phyloP scores from a whole-genome alignment of 345 rosid species.

The Salix purpurea region DNA sequence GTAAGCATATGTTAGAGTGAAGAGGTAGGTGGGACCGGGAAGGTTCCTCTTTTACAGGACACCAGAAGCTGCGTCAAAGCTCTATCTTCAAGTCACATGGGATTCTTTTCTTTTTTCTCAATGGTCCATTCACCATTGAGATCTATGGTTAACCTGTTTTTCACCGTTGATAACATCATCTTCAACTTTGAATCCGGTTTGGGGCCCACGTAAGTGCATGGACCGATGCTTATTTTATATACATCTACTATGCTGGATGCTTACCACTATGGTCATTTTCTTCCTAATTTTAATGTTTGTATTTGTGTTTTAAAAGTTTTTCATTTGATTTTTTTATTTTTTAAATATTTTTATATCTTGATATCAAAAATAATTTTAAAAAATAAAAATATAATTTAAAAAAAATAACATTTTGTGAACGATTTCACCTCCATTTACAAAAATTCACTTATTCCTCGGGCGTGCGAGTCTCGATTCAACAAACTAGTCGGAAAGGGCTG shows the following conservation, averaged over 20 bases:
- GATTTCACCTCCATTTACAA: too few species aligned
- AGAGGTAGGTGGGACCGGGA: constrained; percentile 2
- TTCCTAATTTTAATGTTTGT: too few species aligned
- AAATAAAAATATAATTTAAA: too few species aligned
- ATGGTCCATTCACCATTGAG: background rate
- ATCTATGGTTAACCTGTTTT: background rate
- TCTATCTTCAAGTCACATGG: constrained; percentile 44
- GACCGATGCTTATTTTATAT: too few species aligned
- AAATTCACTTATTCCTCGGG: too few species aligned
- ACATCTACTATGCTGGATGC: too few species aligned
- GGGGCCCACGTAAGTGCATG: background rate
- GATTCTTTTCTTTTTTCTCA: constrained; percentile 20
- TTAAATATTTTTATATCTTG: too few species aligned
- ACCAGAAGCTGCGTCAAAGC: constrained; percentile 46
- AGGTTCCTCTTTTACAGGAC: constrained; percentile 32
- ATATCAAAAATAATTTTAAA: too few species aligned
- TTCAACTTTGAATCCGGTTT: background rate
- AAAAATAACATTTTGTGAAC: too few species aligned
- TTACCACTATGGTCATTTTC: too few species aligned
- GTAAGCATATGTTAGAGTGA: background rate
- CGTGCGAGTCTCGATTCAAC: background rate
- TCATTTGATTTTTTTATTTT: too few species aligned
- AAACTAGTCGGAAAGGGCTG: background rate
- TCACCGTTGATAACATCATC: constrained; percentile 1
- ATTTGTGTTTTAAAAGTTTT: too few species aligned